Percentiles rank a stretch among this genome's conserved stretches.
Evolutionary conservation across 176 grass and related monocot species (phyloP).

Genomic region (Aegilops longissima): DNA sequence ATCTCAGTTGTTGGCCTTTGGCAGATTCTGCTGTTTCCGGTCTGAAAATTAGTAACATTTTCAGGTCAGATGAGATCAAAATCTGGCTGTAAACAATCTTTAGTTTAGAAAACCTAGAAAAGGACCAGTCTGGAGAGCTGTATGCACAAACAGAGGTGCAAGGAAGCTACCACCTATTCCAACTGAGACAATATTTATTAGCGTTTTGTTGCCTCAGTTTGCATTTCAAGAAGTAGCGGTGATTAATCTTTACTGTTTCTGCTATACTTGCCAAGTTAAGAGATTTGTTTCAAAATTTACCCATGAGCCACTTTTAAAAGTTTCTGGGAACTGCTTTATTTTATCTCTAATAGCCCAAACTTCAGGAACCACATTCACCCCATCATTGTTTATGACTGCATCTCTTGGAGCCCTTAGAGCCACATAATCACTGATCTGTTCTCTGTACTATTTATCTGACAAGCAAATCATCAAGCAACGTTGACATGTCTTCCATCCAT

Average conservation of each 20-base stretch:
- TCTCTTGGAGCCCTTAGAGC: conserved; percentile 78
- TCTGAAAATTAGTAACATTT: conserved; percentile 49
- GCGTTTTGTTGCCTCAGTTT: conserved; percentile 81
- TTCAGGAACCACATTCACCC: conserved; percentile 73
- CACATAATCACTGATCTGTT: conserved; percentile 88
- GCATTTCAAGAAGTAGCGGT: conserved; percentile 2
- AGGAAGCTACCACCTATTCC: conserved; percentile 98
- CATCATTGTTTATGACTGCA: conserved; percentile 67
- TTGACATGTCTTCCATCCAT: background rate
- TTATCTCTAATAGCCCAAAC: conserved; percentile 84
- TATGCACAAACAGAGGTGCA: conserved; percentile 87
- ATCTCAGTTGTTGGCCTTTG: conserved; percentile 84
- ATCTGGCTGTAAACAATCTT: background rate
- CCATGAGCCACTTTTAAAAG: conserved; percentile 78
- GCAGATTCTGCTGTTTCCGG: conserved; percentile 76
- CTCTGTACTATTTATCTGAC: conserved; percentile 82
- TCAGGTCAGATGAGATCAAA: conserved; percentile 9
- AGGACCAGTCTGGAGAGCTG: conserved; percentile 73
- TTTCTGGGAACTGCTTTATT: conserved; percentile 92
- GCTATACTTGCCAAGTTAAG: background rate
- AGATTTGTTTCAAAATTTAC: conserved; percentile 37
- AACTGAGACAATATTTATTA: conserved; percentile 85
- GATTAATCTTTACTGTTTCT: background rate
- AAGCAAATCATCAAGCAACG: conserved; percentile 24
- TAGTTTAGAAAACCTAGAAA: background rate